Evolutionary conservation across 225 moss, liverwort and hornwort species (phyloP), one percentile per base, ranked within the genome.

Genomic region (Sphagnum tenellum): DNA sequence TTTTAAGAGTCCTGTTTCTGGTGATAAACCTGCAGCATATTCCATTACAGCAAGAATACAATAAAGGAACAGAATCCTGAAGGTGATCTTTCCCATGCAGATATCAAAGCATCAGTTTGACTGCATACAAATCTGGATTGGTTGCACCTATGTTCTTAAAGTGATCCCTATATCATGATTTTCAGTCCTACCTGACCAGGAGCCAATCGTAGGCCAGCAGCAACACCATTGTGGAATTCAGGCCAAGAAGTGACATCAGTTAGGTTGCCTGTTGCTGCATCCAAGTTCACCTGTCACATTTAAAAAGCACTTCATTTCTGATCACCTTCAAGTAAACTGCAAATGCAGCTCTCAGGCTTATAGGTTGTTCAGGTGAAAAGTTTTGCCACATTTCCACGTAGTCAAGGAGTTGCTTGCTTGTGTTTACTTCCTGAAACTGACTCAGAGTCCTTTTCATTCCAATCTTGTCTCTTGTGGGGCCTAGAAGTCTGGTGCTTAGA

Each of bases 201-300:
- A 63, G 89, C 92, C 55, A 96, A 86, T 61, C 92, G 79, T 8
- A 96, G 88, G 48, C 96, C 92, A 47, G 96, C 96, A 73, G 96
- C 96, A 66, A 89, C 92, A 50, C 96, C 96, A 74, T 96, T 96
- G 69, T 96, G 96, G 68, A 92, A 96, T 59, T 96, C 92, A 50
- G 96, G 96, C 96, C 96, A 96, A 13, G 92, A 92, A 65, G 86
- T 88, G 45, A 92, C 82, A 73, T 96, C 92, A 60, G 82, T 64
- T 62, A 96, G 80, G 71, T 92, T 96, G 65, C 92, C 96, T 12
- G 87, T 78, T 64, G 78, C 89, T 12, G 74, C 79, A 80, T 96
- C 92, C 65, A 96, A 64, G 74, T 96, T 96, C 72, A 96, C 77
- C 77, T 77, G 49, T 48, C 2, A 66, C 5, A 66, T 45, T 11